phyloP scores from a whole-genome alignment of 768 basidiomycete genomes.

The Auriculariales sp. region DNA sequence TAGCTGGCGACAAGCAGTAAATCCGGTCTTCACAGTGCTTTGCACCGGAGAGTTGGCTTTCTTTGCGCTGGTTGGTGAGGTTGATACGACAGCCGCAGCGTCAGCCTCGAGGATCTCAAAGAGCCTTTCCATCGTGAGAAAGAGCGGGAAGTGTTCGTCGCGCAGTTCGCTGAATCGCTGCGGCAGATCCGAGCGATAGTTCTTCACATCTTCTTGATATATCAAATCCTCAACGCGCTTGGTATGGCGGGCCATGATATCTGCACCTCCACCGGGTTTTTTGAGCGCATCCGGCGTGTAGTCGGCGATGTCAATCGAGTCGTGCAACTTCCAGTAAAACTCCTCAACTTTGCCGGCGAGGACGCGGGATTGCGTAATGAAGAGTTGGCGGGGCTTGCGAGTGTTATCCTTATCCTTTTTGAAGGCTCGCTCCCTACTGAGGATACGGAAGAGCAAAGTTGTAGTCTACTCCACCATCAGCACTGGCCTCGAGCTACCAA shows the following conservation, averaged over 20 bases:
- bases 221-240: conserved; percentile 16
- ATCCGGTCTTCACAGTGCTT: too few species aligned
- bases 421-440: conserved; percentile 47
- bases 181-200: conserved; percentile 33
- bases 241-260: conserved; percentile 9
- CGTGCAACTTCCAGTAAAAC: conserved; percentile 40
- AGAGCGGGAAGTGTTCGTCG: conserved; percentile 54
- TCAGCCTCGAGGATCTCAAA: conserved; percentile 36
- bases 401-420: conserved; percentile 20
- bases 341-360: conserved; percentile 57
- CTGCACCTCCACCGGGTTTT: neutral
- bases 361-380: conserved; percentile 57
- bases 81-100: conserved; percentile 13
- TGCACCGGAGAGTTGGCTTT: too few species aligned
- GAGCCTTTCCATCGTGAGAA: conserved; percentile 47
- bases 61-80: too few species aligned
- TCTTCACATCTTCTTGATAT: conserved; percentile 27
- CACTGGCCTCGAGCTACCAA: neutral
- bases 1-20: too few species aligned
- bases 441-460: conserved; percentile 64
- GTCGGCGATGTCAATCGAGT: conserved; percentile 25
- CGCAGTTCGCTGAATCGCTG: conserved; percentile 36
- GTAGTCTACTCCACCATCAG: conserved; percentile 66
- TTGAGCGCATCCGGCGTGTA: conserved; percentile 24
- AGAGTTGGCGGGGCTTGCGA: conserved; percentile 46